phyloP scores from a whole-genome alignment of 495 filamentous ascomycete species.

The Penicillium turbatum region DNA sequence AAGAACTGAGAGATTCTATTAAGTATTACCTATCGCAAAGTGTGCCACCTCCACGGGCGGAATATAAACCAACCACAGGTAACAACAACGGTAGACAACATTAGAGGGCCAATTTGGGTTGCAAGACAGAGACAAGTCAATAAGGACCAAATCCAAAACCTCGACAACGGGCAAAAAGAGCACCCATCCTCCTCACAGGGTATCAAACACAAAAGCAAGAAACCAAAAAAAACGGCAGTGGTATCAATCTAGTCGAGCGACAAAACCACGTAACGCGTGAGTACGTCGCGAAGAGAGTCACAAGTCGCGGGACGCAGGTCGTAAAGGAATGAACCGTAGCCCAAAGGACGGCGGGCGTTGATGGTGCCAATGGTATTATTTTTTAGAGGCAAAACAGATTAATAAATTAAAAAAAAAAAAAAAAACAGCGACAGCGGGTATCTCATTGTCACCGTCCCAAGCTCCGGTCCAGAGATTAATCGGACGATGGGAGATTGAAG shows the following conservation, averaged over 20 bases:
- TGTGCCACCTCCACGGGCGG: conserved; percentile 19
- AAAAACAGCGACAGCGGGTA: conserved; percentile 37
- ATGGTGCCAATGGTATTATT: conserved; percentile 15
- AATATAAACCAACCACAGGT: conserved; percentile 15
- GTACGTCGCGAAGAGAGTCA: conserved; percentile 30
- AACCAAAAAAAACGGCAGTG: conserved; percentile 35
- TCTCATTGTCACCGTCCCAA: conserved; percentile 27
- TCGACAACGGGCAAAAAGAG: conserved; percentile 9
- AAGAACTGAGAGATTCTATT: conserved; percentile 31
- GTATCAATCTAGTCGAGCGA: conserved; percentile 52
- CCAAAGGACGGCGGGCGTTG: conserved; percentile 14
- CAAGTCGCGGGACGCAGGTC: conserved; percentile 37
- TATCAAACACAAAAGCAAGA: conserved; percentile 35
- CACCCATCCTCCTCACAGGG: conserved; percentile 36
- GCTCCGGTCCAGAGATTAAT: conserved; percentile 2
- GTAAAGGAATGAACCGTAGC: conserved; percentile 37
- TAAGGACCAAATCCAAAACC: background rate
- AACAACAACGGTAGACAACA: conserved; percentile 27
- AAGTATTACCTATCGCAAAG: conserved; percentile 35
- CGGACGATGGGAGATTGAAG: background rate
- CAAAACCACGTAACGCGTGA: conserved; percentile 38
- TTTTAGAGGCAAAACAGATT: conserved; percentile 14
- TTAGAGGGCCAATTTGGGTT: conserved; percentile 15
- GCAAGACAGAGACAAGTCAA: conserved; percentile 16
- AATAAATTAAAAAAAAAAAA: too few species aligned